Percentiles rank a stretch among this genome's conserved stretches.
These are phyloP conservation scores for Verbena officinalis DNA, from an alignment of 257 asterid genomes.

Conservation along the genomic window DNA sequence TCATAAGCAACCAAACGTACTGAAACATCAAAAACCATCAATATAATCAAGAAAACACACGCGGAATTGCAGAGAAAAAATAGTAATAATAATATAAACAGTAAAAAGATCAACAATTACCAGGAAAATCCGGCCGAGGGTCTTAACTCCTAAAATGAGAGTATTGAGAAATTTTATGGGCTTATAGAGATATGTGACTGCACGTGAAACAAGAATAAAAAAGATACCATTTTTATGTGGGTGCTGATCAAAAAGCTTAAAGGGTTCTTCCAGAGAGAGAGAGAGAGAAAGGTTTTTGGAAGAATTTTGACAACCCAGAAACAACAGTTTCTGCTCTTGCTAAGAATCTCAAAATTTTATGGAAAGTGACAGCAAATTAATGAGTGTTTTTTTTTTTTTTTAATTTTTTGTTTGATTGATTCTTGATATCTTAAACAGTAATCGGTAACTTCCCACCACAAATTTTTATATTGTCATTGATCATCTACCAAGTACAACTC, in stretches of 20 bases:
- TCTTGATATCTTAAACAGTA: slow-evolving; percentile 31
- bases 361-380: slow-evolving; percentile 9
- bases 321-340: slow-evolving; percentile 4
- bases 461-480: slow-evolving; percentile 13
- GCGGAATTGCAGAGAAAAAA: too few relatives aligned
- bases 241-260: slow-evolving; percentile 37
- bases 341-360: slow-evolving; percentile 15
- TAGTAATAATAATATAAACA: neutral
- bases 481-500: slow-evolving; percentile 21
- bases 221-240: slow-evolving; percentile 30
- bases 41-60: slow-evolving; percentile 6
- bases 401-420: slow-evolving; percentile 30
- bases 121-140: slow-evolving; percentile 19
- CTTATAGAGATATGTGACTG: slow-evolving; percentile 28
- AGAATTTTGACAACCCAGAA: slow-evolving; percentile 35
- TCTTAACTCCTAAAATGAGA: slow-evolving; percentile 13
- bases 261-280: slow-evolving; percentile 26
- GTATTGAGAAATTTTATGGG: slow-evolving; percentile 25
- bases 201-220: slow-evolving; percentile 33
- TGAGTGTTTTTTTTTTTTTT: too few relatives aligned
- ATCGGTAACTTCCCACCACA: slow-evolving; percentile 29
- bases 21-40: neutral
- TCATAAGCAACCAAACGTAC: neutral
- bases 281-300: slow-evolving; percentile 28
- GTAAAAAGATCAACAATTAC: slow-evolving; percentile 3